Evolutionary conservation across 305 asterid species (phyloP).

Genomic region (Fraxinus nigra): DNA sequence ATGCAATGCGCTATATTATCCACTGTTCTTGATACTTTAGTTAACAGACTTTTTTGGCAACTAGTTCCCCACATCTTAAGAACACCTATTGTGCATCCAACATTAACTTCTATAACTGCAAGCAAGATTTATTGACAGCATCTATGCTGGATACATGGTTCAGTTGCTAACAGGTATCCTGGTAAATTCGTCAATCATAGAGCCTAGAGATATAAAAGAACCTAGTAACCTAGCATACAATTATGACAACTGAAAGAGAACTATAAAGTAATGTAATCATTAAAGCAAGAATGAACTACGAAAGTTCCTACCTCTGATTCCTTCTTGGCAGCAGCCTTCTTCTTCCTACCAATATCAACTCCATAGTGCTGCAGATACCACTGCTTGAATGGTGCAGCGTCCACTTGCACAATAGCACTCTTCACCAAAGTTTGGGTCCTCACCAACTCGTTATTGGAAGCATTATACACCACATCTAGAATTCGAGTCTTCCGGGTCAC

Average conservation of each 20-base stretch:
- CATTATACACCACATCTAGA: conserved; percentile 11
- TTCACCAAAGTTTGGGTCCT: conserved; percentile 15
- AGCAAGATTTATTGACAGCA: neutral
- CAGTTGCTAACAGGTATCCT: neutral
- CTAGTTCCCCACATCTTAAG: neutral
- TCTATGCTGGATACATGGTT: neutral
- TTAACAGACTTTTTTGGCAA: no score
- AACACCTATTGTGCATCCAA: neutral
- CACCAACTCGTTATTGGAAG: conserved; percentile 7
- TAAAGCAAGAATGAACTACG: neutral
- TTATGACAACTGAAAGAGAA: neutral
- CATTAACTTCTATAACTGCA: neutral
- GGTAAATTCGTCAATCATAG: neutral
- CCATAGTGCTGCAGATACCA: conserved; percentile 20
- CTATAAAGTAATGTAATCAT: neutral
- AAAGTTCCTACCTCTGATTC: neutral
- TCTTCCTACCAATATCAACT: conserved; percentile 17
- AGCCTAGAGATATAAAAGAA: neutral
- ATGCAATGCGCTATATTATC: neutral
- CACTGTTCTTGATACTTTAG: neutral
- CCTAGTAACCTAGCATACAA: neutral
- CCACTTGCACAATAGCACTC: conserved; percentile 17
- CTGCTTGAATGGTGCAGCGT: conserved; percentile 16
- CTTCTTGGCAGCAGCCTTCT: conserved; percentile 11
- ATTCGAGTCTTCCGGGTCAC: conserved; percentile 33